Evolutionary conservation across 768 basidiomycete species (phyloP).

Genomic region (Lactarius indigo): DNA sequence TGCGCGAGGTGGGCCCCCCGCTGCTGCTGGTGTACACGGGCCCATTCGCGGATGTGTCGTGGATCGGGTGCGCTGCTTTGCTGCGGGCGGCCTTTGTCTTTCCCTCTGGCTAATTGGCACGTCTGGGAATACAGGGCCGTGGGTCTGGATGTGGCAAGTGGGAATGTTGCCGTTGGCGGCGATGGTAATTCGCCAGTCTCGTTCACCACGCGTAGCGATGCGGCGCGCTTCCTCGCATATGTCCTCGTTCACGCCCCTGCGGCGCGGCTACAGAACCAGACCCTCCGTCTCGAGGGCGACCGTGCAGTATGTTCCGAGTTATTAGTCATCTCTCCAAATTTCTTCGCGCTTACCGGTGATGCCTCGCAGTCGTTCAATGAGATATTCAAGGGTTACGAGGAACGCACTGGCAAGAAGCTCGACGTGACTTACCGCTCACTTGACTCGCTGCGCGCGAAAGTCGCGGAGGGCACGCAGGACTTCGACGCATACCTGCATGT

Average conservation of each 20-base stretch:
- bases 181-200: conserved; percentile 23
- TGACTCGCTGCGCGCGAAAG: conserved; percentile 14
- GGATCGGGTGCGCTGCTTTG: conserved; percentile 5
- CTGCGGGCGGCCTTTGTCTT: neutral
- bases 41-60: conserved; percentile 19
- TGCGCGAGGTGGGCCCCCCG: conserved; percentile 24
- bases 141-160: conserved; percentile 15
- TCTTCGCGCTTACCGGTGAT: neutral
- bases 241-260: conserved; percentile 24
- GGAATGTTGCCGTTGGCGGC: conserved; percentile 22
- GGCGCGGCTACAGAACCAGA: conserved; percentile 18
- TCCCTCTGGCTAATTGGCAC: neutral
- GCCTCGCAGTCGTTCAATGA: conserved; percentile 24
- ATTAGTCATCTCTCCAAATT: neutral
- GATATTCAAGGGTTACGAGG: conserved; percentile 22
- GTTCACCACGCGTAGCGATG: conserved; percentile 25
- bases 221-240: conserved; percentile 25
- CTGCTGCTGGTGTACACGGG: conserved; percentile 25
- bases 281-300: conserved; percentile 23
- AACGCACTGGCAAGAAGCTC: conserved; percentile 21
- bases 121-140: conserved; percentile 1
- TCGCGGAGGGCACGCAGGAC: conserved; percentile 22
- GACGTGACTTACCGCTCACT: conserved; percentile 16
- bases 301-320: conserved; percentile 16
- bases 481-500: conserved; percentile 19